A percentile compares a stretch with the other conserved stretches of the same genome.
Evolutionary conservation across 805 yeast species (phyloP).

Genomic region (Yarrowia sp.): DNA sequence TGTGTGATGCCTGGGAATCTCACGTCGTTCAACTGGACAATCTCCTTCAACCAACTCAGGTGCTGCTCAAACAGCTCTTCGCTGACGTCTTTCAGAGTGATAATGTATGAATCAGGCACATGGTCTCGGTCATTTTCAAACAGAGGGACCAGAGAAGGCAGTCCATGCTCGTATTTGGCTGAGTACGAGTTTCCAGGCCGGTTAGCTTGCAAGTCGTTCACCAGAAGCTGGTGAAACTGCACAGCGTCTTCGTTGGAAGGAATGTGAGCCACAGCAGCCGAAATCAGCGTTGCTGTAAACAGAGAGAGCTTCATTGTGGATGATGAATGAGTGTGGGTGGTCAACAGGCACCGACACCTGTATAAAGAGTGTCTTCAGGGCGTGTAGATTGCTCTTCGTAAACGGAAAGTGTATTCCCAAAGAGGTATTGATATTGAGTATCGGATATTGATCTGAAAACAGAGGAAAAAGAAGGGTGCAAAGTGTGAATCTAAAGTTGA

Average conservation of each 20-base stretch:
- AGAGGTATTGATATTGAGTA: neutral
- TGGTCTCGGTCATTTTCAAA: slow-evolving; percentile 13
- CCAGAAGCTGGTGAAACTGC: neutral
- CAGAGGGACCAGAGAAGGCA: neutral
- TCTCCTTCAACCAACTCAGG: neutral
- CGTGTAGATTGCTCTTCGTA: neutral
- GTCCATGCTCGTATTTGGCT: neutral
- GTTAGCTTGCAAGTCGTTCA: neutral
- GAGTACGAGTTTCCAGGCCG: neutral
- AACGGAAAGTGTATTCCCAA: slow-evolving; percentile 13
- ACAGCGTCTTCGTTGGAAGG: neutral
- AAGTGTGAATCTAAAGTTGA: too few relatives aligned
- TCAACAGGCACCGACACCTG: neutral
- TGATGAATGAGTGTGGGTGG: neutral
- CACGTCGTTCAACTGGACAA: neutral
- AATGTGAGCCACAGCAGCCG: neutral
- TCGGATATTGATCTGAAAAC: neutral
- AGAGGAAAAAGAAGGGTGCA: neutral
- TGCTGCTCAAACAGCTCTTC: neutral
- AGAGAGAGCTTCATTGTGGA: neutral
- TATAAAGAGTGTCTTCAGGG: neutral
- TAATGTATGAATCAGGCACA: slow-evolving; percentile 1
- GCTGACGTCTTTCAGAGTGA: neutral
- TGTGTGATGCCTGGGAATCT: neutral
- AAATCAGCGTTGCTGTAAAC: neutral